Percentiles rank a stretch among this genome's conserved stretches.
Evolutionary conservation across 495 filamentous ascomycete genomes (phyloP).

Genomic region (Lasiosphaeris hirsuta): DNA sequence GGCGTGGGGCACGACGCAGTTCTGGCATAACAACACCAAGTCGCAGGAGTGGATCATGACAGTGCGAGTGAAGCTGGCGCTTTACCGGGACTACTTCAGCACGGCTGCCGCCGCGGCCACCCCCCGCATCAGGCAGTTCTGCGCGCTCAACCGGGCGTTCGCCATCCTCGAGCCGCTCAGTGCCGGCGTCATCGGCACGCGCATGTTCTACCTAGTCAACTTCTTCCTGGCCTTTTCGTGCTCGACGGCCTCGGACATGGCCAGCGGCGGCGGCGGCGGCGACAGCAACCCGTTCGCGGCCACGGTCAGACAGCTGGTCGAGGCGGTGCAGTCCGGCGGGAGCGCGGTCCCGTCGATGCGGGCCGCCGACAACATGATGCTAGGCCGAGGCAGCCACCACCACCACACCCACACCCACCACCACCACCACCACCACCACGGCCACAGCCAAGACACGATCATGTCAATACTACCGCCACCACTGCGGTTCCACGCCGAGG

Average conservation of each 20-base stretch:
- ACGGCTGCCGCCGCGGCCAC: background rate
- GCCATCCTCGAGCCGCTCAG: constrained; percentile 20
- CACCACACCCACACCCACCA: no score
- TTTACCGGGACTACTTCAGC: constrained; percentile 6
- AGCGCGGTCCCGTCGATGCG: background rate
- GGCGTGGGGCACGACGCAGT: constrained; percentile 25
- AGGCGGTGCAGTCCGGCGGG: background rate
- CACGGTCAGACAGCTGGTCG: constrained; percentile 9
- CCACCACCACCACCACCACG: no score
- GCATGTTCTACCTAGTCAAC: constrained; percentile 20
- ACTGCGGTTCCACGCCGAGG: background rate
- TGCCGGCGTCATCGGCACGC: constrained; percentile 12
- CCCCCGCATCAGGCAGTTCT: constrained; percentile 2
- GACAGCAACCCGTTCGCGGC: constrained; percentile 8
- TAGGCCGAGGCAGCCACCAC: background rate
- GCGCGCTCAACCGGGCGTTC: constrained; percentile 17
- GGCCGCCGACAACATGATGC: background rate
- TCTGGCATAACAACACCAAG: constrained; percentile 18
- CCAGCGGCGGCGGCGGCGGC: background rate
- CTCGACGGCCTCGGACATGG: background rate
- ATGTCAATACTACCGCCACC: no score
- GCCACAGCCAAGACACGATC: background rate
- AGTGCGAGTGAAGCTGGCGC: constrained; percentile 20
- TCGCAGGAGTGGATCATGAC: constrained; percentile 23
- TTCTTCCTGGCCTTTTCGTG: constrained; percentile 14